Evolutionary conservation across 129 eudicot species (phyloP).

Genomic region (Saussurea involucrata): DNA sequence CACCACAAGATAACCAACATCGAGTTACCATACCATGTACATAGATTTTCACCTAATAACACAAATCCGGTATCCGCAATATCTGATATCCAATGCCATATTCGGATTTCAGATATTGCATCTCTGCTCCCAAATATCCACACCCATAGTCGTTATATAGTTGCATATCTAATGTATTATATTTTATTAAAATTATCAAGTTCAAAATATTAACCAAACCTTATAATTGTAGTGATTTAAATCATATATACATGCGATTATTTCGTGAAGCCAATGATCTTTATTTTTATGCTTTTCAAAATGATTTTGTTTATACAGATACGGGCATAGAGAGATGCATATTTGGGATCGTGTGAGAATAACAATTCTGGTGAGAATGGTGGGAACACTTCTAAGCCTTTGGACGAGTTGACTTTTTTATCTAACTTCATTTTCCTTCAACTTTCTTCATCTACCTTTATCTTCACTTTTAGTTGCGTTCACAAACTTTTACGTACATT

Average conservation of each 20-base stretch:
- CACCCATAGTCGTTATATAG: not conserved
- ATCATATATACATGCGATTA: not conserved
- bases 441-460: too few species aligned
- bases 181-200: not conserved
- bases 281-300: too few species aligned
- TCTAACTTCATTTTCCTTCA: too few species aligned
- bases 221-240: not conserved
- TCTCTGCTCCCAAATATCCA: not conserved
- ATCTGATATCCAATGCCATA: not conserved
- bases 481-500: too few species aligned
- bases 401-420: too few species aligned
- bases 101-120: not conserved
- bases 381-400: too few species aligned
- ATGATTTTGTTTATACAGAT: not conserved
- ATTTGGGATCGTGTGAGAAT: too few species aligned
- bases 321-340: too few species aligned
- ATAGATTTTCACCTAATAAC: constrained; percentile 78
- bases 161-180: not conserved
- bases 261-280: not conserved
- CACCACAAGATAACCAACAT: constrained; percentile 70
- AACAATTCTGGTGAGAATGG: too few species aligned
- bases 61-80: not conserved
- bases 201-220: not conserved
- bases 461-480: too few species aligned
- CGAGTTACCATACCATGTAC: not conserved